A percentile compares a stretch with the other conserved stretches of the same genome.
Conservation (phyloP, 2,329 filamentous ascomycete species). For the Endocalyx cinctus region DNA sequence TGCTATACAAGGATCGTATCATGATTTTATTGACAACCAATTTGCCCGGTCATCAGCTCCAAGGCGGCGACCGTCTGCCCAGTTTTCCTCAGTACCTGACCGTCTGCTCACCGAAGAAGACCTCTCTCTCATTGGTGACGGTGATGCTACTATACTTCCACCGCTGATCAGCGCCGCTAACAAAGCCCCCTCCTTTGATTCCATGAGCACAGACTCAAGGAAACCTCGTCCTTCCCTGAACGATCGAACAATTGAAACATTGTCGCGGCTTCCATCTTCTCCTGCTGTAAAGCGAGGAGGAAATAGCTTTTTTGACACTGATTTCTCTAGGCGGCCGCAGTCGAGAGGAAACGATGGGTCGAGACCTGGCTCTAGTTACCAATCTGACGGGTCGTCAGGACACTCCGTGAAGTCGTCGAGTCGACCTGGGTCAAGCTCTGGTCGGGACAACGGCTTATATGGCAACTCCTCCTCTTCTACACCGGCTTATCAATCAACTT, state of each 20-base stretch:
- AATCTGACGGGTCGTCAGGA: slow-evolving; percentile 52
- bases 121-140: slow-evolving; percentile 7
- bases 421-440: slow-evolving; percentile 52
- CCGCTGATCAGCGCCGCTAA: slow-evolving; percentile 14
- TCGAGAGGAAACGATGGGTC: slow-evolving; percentile 47
- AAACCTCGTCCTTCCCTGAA: slow-evolving; percentile 57
- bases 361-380: slow-evolving; percentile 58
- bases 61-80: slow-evolving; percentile 19
- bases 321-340: slow-evolving; percentile 53
- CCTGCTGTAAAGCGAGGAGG: slow-evolving; percentile 62
- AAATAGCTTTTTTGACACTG: slow-evolving; percentile 68
- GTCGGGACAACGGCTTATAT: slow-evolving; percentile 36
- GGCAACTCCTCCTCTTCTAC: slow-evolving; percentile 39
- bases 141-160: slow-evolving; percentile 16
- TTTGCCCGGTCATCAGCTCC: slow-evolving; percentile 18
- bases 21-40: slow-evolving; percentile 11
- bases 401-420: slow-evolving; percentile 46
- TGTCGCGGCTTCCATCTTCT: slow-evolving; percentile 73
- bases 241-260: slow-evolving; percentile 81
- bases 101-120: slow-evolving; percentile 8
- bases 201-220: slow-evolving; percentile 11
- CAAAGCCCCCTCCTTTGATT: slow-evolving; percentile 20
- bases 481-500: slow-evolving; percentile 38
- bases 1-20: slow-evolving; percentile 7
- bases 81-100: slow-evolving; percentile 14